Base-by-base conservation (phyloP, 2,329 filamentous ascomycete genomes). In the Sclerotiophoma versabilis region DNA sequence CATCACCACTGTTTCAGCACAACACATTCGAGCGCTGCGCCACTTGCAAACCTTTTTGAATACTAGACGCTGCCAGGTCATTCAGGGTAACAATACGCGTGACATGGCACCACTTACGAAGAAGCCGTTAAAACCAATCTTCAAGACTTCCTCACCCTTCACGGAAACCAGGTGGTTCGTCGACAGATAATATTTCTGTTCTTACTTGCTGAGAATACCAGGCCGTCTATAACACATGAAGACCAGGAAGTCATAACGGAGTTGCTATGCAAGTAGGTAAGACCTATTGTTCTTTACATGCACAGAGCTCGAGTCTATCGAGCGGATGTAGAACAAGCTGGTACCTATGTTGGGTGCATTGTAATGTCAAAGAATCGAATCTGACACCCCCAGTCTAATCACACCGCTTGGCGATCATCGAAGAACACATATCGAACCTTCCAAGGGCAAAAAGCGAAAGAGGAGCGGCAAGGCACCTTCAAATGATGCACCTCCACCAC, bases 131-230 rank as follows among this genome's bases (percentile, higher is more conserved):
- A 87, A 83, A 67, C 78, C 84, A 8, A 76, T 87, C 15, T 86
- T 87, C 67, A 86, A 87, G 63, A 80, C 89, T 20, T 86, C 89
- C 41, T 85, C 84, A 2, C 87, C 87, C 0, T 90, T 84, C 68
- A 85, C 87, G 2, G 73, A 79, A 5, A 77, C 81, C 10, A 72
- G 81, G 70, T 90, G 87, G 88, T 89, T 72, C 34, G 76, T 54
- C 12, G 8, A n/a, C 6, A 34, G 27, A 22, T 41, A 11, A 23
- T 22, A 26, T 8, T 30, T 14, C 8, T 12, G 30, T 33, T 14
- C 4, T 30, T 37, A 42, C 26, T 42, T 54, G 38, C 49, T 67
- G 29, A 66, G 41, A 19, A 25, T 30, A 2, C 5, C 42, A 91
- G 88, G 87, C 88, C 88, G 7, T 72, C 80, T 34, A 80, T 89